Evolutionary conservation across 1,284 basidiomycete genomes (phyloP), one percentile per base, ranked within the genome.

Genomic region (Papiliotrema terrestris): DNA sequence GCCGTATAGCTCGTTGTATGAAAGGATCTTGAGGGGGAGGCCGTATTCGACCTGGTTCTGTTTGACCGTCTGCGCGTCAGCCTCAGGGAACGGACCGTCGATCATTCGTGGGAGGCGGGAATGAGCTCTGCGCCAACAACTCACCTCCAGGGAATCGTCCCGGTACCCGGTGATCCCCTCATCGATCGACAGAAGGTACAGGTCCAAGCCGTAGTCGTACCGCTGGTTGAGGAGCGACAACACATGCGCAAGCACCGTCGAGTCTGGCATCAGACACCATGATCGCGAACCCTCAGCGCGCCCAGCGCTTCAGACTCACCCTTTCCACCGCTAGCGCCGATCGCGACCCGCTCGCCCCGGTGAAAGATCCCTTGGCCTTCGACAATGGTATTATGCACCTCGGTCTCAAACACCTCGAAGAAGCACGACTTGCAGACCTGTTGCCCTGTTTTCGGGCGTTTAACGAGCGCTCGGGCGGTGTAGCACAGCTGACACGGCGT

Each of bases 81-180:
- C 19, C 49, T 19, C 13, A n/a, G 20, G 5, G 14, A 6, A 46
- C 9, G 8, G 19, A 17, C n/a, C n/a, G n/a, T n/a, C n/a, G n/a
- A n/a, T n/a, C n/a, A n/a, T n/a, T n/a, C n/a, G n/a, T n/a, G n/a
- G n/a, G n/a, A n/a, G n/a, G n/a, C n/a, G n/a, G n/a, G n/a, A n/a
- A n/a, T n/a, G n/a, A n/a, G n/a, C n/a, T n/a, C n/a, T n/a, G n/a
- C n/a, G n/a, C n/a, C n/a, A n/a, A n/a, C n/a, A 54, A 64, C 82
- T 49, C 56, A 91, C 92, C 81, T 98, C 93, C 3, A 99, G 80
- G 1, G 93, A 97, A 72, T 98, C 96, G 72, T 99, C 96, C 54
- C 95, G 83, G 74, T 99, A 99, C 1, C 95, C 95, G 13, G 91
- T 95, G 67, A 98, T 99, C 0, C 95, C 95, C 75, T 99, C 96